These are phyloP conservation scores for Xylariaceae sp. DNA, from an alignment of 2,329 filamentous ascomycete species.

Conservation along the genomic window DNA sequence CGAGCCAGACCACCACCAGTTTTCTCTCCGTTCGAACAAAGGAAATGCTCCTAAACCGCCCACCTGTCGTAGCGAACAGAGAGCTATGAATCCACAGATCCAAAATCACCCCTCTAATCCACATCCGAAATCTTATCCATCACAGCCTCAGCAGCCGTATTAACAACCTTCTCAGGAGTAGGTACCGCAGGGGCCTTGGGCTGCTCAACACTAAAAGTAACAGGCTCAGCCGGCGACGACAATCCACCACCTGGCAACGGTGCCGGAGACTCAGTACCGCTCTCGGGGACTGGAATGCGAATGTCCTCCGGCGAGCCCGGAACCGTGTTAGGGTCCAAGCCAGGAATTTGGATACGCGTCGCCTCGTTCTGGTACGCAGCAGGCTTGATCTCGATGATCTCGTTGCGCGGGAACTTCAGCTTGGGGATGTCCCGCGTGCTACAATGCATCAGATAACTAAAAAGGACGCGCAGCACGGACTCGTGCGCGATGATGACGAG, in stretches of 20 bases:
- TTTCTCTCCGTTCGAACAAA: too few species aligned
- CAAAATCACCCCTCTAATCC: constrained; percentile 19
- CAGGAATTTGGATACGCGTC: constrained; percentile 81
- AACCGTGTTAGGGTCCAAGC: constrained; percentile 61
- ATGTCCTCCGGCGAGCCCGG: constrained; percentile 78
- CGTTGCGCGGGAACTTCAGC: constrained; percentile 88
- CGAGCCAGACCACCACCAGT: too few species aligned
- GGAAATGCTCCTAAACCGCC: not conserved
- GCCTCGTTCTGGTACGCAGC: constrained; percentile 96
- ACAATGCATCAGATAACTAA: constrained; percentile 98
- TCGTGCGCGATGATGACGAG: constrained; percentile 98
- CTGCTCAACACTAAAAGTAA: constrained; percentile 26
- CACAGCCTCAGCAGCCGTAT: constrained; percentile 29
- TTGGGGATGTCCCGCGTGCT: constrained; percentile 91
- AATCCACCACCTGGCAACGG: constrained; percentile 46
- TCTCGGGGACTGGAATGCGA: constrained; percentile 65
- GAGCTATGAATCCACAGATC: not conserved
- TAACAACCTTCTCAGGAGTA: constrained; percentile 30
- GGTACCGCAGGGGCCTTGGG: too few species aligned
- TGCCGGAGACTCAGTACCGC: constrained; percentile 37
- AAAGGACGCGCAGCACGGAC: constrained; percentile 92
- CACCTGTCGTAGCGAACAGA: not conserved
- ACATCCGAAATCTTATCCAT: constrained; percentile 31
- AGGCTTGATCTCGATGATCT: constrained; percentile 98
- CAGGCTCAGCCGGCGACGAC: constrained; percentile 42